Evolutionary conservation across 257 asterid species (phyloP), one percentile per base, ranked within the genome.

Genomic region (Penstemon davidsonii): DNA sequence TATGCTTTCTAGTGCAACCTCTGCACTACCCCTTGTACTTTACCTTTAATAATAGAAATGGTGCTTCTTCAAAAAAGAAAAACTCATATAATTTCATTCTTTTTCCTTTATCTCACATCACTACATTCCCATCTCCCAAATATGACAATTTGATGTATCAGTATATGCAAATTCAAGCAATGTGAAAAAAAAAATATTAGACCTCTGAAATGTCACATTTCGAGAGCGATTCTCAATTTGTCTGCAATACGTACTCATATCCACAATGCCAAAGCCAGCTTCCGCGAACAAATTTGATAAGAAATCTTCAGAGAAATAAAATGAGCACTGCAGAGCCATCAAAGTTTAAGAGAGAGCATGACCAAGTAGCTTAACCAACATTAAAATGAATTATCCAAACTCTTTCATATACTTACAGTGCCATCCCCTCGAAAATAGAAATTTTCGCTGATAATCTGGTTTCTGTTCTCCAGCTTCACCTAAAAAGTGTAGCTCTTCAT

Each of bases 381-480:
- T 37, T 67, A 73, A 59, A 61, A 42, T 66, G n/a, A n/a, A 33
- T 57, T 18, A 45, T 46, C 58, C 68, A 65, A 66, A 60, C 63
- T 51, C 13, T 1, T 53, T 55, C 73, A 36, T 42, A 58, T 69
- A 68, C 96, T 85, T 80, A 91, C 96, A 56, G 97, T 88, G 71
- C 97, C 96, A 73, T 91, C 97, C 50, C 89, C 84, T 74, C 91
- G 75, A 58, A 71, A 86, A 67, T 78, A 88, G 74, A 86, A 88
- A 53, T 91, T 91, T 49, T 84, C 69, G 75, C 83, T 80, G 80
- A 91, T 91, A 74, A 73, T 81, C 82, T 91, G 97, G 62, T 88
- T 78, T 79, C 73, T 84, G 58, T 72, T 79, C 79, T 88, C 91
- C 76, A 91, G 78, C 71, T 86, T 86, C 83, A 79, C 86, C 96